Base-by-base conservation (phyloP, 306 rosid genomes). In the Casuarina cunninghamiana region DNA sequence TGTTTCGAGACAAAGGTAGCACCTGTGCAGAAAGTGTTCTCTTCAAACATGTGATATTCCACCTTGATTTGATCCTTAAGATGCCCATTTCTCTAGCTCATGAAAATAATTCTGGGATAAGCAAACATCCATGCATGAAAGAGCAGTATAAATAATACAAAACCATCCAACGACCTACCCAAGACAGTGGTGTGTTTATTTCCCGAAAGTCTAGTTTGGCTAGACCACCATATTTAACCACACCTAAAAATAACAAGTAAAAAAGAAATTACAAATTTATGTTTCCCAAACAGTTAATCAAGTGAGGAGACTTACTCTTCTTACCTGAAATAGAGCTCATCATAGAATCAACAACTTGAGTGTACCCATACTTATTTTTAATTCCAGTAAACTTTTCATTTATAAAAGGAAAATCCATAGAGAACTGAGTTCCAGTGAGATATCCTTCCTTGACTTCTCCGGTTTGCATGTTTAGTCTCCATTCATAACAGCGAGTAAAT, bases 331-430 rank as follows among this genome's bases (percentile, higher is more conserved):
- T 32, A 35, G 71, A 76, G 75, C 80, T 86, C 0, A 79, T 79
- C 0, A 13, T 9, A 7, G 79, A 74, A 79, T 87, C 80, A n/a
- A 85, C 50, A 38, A 89, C 69, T 78, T 81, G 93, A 42, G 88
- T 54, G 42, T 87, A 87, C 2, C 85, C 89, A 65, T 74, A 89
- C 69, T 58, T 69, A 46, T 81, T 83, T 69, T 75, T 75, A 42
- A 85, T 42, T 15, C 90, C 88, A 13, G 37, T 38, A 45, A 87
- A 85, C 41, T 53, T 46, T 67, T 26, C 63, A 39, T 85, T 85
- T 44, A 87, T 89, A 58, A 69, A 37, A 2, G 89, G 87, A 63
- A 85, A 89, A 75, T 89, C 89, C 88, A 85, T 81, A 6, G 43
- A 79, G 3, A 71, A 44, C 11, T 72, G 76, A 10, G 46, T 61